Percentiles rank a stretch among this genome's conserved stretches.
Conservation (phyloP, 2,329 filamentous ascomycete genomes). For the Ophiostoma ulmi region DNA sequence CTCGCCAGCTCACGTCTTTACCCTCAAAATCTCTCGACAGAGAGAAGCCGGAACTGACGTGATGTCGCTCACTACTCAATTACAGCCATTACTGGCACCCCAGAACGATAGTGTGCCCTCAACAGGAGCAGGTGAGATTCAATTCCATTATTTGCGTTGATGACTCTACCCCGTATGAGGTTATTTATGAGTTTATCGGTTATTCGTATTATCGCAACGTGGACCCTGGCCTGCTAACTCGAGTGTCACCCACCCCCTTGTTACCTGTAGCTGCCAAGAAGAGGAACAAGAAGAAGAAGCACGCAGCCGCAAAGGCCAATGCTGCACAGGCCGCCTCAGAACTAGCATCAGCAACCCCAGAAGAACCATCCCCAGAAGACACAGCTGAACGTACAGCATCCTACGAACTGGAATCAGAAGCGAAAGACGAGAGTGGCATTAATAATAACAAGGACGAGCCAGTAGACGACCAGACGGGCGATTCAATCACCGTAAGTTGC, state of each 20-base stretch:
- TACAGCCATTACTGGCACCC: constrained; percentile 20
- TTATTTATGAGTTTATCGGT: neutral
- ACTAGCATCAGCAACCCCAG: constrained; percentile 27
- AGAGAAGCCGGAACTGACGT: constrained; percentile 18
- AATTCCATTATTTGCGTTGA: neutral
- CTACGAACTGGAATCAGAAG: constrained; percentile 25
- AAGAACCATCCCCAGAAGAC: constrained; percentile 16
- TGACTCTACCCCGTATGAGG: neutral
- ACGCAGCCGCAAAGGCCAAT: constrained; percentile 42
- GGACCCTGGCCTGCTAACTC: constrained; percentile 22
- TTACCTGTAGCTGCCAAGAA: constrained; percentile 45
- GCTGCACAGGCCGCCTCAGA: constrained; percentile 20
- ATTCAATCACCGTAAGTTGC: neutral
- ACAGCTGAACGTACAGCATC: constrained; percentile 18
- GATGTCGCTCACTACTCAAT: constrained; percentile 24
- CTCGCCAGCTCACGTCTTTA: neutral
- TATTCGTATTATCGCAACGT: constrained; percentile 3
- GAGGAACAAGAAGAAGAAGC: constrained; percentile 56
- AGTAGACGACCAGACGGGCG: constrained; percentile 9
- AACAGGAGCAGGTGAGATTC: constrained; percentile 21
- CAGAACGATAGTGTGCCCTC: constrained; percentile 22
- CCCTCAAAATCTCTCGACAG: neutral
- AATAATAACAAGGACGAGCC: constrained; percentile 16
- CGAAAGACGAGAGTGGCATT: constrained; percentile 28
- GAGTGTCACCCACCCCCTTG: constrained; percentile 24